These are phyloP conservation scores for Cyclostephanos invisitatus DNA, from an alignment of 108 stramenopile genomes.

Conservation along the genomic window DNA sequence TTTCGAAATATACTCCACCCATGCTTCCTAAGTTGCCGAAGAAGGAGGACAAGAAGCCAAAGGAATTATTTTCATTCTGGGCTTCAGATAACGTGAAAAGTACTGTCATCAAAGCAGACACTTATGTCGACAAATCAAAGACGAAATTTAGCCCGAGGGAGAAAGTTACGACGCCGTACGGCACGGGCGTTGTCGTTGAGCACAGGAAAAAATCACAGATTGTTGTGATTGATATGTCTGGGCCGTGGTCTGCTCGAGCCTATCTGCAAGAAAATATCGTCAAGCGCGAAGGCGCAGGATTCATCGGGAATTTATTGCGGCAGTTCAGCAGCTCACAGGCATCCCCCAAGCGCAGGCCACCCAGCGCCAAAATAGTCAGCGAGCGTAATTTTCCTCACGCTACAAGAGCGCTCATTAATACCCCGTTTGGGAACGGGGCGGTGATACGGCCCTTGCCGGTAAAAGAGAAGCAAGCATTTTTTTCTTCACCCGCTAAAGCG, in stretches of 20 bases:
- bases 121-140: conserved; percentile 39
- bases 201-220: conserved; percentile 61
- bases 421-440: conserved; percentile 74
- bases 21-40: conserved; percentile 58
- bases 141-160: conserved; percentile 62
- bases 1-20: conserved; percentile 75
- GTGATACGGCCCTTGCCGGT: conserved; percentile 52
- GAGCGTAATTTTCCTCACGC: conserved; percentile 61
- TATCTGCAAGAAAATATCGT: conserved; percentile 64
- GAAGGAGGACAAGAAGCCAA: conserved; percentile 53
- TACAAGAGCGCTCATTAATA: conserved; percentile 61
- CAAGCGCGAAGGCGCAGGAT: conserved; percentile 59
- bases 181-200: conserved; percentile 68
- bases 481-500: neutral
- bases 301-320: conserved; percentile 58
- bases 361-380: conserved; percentile 22
- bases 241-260: conserved; percentile 66
- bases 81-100: conserved; percentile 43
- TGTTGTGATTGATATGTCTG: conserved; percentile 75
- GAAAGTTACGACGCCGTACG: conserved; percentile 81
- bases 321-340: conserved; percentile 37
- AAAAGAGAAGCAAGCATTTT: conserved; percentile 8
- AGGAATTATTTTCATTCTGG: conserved; percentile 76
- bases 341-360: conserved; percentile 29
- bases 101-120: conserved; percentile 33